Evolutionary conservation across 2,329 filamentous ascomycete genomes (phyloP).

Genomic region (Aspergillus pseudotamarii): DNA sequence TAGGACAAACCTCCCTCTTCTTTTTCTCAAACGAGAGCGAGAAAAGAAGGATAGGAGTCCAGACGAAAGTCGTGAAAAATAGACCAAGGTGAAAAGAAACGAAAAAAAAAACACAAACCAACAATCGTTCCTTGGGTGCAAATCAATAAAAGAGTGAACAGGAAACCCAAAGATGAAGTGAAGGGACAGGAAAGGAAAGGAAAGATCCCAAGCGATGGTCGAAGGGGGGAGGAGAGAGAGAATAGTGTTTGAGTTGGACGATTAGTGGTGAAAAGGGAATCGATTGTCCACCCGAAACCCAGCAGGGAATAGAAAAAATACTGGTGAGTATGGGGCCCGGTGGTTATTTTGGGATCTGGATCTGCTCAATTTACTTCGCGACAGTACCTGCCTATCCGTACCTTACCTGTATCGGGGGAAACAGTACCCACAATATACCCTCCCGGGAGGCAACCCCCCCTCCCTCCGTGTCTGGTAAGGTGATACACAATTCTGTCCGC

Average conservation of each 20-base stretch:
- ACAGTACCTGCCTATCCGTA: slow-evolving; percentile 14
- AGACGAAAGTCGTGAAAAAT: slow-evolving; percentile 2
- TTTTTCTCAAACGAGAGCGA: slow-evolving; percentile 32
- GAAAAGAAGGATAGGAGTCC: slow-evolving; percentile 28
- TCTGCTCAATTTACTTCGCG: slow-evolving; percentile 23
- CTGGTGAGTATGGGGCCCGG: slow-evolving; percentile 22
- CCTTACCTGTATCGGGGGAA: slow-evolving; percentile 13
- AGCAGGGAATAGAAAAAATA: slow-evolving; percentile 22
- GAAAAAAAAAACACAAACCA: slow-evolving; percentile 13
- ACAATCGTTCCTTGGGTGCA: slow-evolving; percentile 2
- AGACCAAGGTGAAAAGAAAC: slow-evolving; percentile 23
- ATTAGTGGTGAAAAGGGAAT: slow-evolving; percentile 29
- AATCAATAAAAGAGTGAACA: slow-evolving; percentile 24
- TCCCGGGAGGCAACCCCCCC: background rate
- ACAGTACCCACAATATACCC: slow-evolving; percentile 3
- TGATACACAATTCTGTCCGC: background rate
- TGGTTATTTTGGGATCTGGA: slow-evolving; percentile 36
- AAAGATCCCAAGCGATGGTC: slow-evolving; percentile 23
- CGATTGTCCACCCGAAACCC: slow-evolving; percentile 24
- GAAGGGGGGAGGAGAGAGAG: slow-evolving; percentile 33
- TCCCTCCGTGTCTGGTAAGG: slow-evolving; percentile 1
- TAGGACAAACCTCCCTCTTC: slow-evolving; percentile 24
- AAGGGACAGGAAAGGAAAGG: slow-evolving; percentile 26
- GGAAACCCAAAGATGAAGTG: slow-evolving; percentile 18
- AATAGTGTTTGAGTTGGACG: slow-evolving; percentile 26